Percentiles rank a stretch among this genome's conserved stretches.
phyloP scores from a whole-genome alignment of 257 asterid species.

The Petunia secreta region DNA sequence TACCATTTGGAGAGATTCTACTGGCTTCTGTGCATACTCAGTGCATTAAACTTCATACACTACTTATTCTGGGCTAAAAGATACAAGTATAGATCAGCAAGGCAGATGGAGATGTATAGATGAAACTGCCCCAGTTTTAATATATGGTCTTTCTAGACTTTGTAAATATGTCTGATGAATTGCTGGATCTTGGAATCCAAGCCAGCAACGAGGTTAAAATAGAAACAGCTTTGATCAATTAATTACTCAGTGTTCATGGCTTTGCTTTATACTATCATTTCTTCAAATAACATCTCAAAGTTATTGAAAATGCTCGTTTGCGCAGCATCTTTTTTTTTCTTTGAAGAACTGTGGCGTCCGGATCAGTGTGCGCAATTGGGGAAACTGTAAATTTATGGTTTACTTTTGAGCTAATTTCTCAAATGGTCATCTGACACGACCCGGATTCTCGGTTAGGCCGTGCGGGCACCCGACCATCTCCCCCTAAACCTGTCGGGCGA shows the following conservation, averaged over 20 bases:
- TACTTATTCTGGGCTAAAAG: constrained; percentile 77
- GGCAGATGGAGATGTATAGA: constrained; percentile 11
- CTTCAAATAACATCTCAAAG: neutral
- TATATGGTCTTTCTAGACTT: constrained; percentile 11
- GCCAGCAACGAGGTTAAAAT: constrained; percentile 23
- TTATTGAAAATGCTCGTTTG: neutral
- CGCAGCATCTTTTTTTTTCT: neutral
- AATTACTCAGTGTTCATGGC: neutral
- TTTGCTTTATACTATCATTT: neutral
- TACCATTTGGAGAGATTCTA: constrained; percentile 74
- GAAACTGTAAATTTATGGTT: neutral
- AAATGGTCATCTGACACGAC: too few species aligned
- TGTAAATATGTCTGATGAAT: constrained; percentile 49
- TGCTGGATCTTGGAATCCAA: constrained; percentile 34
- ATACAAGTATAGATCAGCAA: constrained; percentile 63
- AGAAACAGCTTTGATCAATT: neutral
- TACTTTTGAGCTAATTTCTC: neutral
- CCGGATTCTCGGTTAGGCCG: too few species aligned
- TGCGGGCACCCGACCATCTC: too few species aligned
- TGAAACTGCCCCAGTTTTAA: neutral
- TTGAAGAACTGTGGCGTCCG: too few species aligned
- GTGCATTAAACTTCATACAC: constrained; percentile 77
- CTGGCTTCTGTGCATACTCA: constrained; percentile 83
- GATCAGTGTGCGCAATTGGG: neutral
- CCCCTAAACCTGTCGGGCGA: too few species aligned